These are phyloP conservation scores for Populus pruinosa DNA, from an alignment of 345 rosid species.

Conservation along the genomic window DNA sequence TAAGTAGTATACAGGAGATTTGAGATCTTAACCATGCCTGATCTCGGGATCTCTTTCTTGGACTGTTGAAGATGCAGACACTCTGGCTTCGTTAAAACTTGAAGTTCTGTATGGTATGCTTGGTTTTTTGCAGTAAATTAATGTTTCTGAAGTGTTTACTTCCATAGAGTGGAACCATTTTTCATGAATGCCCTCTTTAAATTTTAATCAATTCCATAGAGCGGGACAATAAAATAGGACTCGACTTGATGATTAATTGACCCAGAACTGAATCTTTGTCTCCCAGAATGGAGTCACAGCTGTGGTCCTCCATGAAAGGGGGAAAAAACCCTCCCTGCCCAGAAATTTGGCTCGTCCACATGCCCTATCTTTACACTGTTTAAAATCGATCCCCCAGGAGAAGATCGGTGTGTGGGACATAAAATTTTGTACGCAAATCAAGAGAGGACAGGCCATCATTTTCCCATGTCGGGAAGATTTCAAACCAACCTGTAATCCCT, in stretches of 20 bases:
- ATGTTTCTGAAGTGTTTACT: too few relatives aligned
- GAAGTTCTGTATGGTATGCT: too few relatives aligned
- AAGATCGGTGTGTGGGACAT: conserved; percentile 16
- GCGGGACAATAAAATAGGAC: background rate
- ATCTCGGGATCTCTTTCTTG: too few relatives aligned
- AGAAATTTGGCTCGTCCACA: conserved; percentile 14
- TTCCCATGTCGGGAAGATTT: background rate
- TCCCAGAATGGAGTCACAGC: conserved; percentile 5
- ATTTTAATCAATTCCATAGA: too few relatives aligned
- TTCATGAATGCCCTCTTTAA: background rate
- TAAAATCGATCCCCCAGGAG: background rate
- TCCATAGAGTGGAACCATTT: too few relatives aligned
- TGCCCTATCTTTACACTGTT: conserved; percentile 1
- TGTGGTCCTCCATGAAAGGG: conserved; percentile 1
- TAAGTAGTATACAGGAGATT: too few relatives aligned
- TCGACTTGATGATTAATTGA: background rate
- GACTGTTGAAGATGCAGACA: too few relatives aligned
- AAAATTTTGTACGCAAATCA: background rate
- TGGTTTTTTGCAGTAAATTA: too few relatives aligned
- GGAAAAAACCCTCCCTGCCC: background rate
- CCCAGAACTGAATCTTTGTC: conserved; percentile 23
- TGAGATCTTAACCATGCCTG: too few relatives aligned
- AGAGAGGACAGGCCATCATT: conserved; percentile 1
- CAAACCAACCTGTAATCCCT: background rate
- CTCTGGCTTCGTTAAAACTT: too few relatives aligned